Evolutionary conservation across 2,329 filamentous ascomycete species (phyloP).

Genomic region (Phyllosticta ampelicida): DNA sequence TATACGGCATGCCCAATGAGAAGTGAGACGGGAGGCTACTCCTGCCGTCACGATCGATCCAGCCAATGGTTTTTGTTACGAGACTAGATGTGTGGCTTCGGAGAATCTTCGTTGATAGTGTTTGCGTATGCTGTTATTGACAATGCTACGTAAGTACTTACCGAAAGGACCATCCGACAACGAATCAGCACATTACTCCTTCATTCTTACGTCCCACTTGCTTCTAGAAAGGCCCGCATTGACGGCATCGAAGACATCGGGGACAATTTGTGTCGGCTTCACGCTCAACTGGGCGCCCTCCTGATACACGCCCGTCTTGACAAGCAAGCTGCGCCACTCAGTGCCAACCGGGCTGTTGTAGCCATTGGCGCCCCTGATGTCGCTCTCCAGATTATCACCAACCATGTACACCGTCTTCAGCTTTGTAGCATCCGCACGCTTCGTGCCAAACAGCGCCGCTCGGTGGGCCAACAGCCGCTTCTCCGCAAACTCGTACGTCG

Average conservation of each 20-base stretch:
- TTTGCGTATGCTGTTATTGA: too few species aligned
- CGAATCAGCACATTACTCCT: not conserved
- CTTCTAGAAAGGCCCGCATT: conserved; percentile 11
- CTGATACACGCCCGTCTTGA: conserved; percentile 68
- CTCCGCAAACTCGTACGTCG: conserved; percentile 80
- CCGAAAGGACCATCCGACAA: too few species aligned
- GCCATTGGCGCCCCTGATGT: conserved; percentile 77
- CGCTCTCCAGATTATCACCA: conserved; percentile 62
- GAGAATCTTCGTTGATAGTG: too few species aligned
- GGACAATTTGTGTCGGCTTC: conserved; percentile 54
- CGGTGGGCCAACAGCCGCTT: conserved; percentile 55
- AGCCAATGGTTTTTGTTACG: too few species aligned
- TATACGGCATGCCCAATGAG: too few species aligned
- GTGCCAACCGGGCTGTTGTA: conserved; percentile 57
- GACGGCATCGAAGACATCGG: conserved; percentile 68
- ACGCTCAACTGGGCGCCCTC: conserved; percentile 46
- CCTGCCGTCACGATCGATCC: too few species aligned
- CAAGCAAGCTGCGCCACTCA: conserved; percentile 68
- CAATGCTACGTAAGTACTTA: too few species aligned
- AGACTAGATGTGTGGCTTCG: too few species aligned
- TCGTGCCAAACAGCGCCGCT: conserved; percentile 32
- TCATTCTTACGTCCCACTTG: not conserved
- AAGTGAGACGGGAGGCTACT: too few species aligned
- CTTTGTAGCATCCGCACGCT: conserved; percentile 10
- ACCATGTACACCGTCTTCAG: conserved; percentile 83